Conservation (phyloP, 768 basidiomycete genomes). For the Podaxis sp. region DNA sequence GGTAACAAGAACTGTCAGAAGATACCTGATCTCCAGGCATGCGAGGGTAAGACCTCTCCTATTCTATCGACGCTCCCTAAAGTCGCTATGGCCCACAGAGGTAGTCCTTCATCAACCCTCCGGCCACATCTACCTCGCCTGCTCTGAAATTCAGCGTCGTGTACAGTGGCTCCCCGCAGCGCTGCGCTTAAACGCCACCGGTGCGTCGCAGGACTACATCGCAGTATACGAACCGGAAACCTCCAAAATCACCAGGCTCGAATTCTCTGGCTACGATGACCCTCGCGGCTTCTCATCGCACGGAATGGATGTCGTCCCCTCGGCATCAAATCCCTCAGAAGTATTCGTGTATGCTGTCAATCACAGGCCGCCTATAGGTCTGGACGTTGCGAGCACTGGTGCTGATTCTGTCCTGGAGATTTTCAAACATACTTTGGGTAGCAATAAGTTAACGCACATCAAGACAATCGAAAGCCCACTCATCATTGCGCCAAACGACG, state of each 20-base stretch:
- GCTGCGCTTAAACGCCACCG: slow-evolving; percentile 33
- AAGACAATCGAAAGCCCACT: slow-evolving; percentile 55
- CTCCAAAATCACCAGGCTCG: slow-evolving; percentile 42
- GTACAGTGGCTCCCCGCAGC: slow-evolving; percentile 51
- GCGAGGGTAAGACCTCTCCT: slow-evolving; percentile 53
- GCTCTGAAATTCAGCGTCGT: slow-evolving; percentile 50
- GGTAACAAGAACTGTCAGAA: slow-evolving; percentile 49
- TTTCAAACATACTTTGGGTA: slow-evolving; percentile 52
- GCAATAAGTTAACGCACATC: slow-evolving; percentile 46
- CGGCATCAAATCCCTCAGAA: slow-evolving; percentile 40
- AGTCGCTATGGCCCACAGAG: slow-evolving; percentile 35
- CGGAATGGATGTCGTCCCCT: slow-evolving; percentile 68
- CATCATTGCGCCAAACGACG: slow-evolving; percentile 67
- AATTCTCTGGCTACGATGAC: slow-evolving; percentile 35
- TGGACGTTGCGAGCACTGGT: slow-evolving; percentile 42
- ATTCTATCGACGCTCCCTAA: not conserved
- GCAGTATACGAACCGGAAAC: slow-evolving; percentile 56
- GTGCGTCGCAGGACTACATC: slow-evolving; percentile 51
- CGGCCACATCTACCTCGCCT: slow-evolving; percentile 62
- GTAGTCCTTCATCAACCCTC: slow-evolving; percentile 55
- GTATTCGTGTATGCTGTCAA: slow-evolving; percentile 73
- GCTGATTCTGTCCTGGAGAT: slow-evolving; percentile 73
- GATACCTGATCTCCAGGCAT: slow-evolving; percentile 57
- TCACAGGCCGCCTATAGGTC: slow-evolving; percentile 53
- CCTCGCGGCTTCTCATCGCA: slow-evolving; percentile 52